phyloP scores from a whole-genome alignment of 73 alveolate genomes.

The Tetrahymena borealis region DNA sequence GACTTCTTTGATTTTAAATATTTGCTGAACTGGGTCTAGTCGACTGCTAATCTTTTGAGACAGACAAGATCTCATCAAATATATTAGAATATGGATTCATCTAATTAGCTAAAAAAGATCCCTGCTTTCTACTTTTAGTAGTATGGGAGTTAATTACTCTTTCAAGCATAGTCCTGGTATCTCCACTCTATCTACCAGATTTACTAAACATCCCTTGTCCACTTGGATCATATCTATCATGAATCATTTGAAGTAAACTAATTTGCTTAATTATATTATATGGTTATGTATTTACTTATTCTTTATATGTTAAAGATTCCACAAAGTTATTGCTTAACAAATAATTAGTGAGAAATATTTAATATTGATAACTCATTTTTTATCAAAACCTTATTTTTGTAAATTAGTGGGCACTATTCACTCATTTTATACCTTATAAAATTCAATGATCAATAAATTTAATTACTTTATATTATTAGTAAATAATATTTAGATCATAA shows the following conservation, averaged over 20 bases:
- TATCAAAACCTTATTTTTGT: no score
- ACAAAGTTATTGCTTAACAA: no score
- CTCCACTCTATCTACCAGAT: not conserved
- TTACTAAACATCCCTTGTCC: not conserved
- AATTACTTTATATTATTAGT: no score
- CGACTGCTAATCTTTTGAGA: not conserved
- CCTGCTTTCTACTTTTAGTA: not conserved
- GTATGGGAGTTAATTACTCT: not conserved
- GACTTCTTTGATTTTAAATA: not conserved
- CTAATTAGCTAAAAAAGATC: not conserved
- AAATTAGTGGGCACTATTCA: no score
- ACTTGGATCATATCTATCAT: not conserved
- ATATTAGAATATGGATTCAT: not conserved
- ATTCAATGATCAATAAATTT: no score
- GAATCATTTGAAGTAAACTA: not conserved
- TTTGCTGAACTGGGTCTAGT: not conserved
- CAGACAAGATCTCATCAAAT: not conserved
- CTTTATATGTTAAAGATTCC: no score
- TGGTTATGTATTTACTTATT: no score
- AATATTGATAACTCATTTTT: no score
- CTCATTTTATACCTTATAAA: no score
- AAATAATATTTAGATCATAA: no score
- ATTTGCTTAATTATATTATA: no score
- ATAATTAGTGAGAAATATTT: no score
- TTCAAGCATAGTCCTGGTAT: not conserved